These are phyloP conservation scores for Curvularia sp. DNA, from an alignment of 2,329 filamentous ascomycete genomes.

Conservation along the genomic window DNA sequence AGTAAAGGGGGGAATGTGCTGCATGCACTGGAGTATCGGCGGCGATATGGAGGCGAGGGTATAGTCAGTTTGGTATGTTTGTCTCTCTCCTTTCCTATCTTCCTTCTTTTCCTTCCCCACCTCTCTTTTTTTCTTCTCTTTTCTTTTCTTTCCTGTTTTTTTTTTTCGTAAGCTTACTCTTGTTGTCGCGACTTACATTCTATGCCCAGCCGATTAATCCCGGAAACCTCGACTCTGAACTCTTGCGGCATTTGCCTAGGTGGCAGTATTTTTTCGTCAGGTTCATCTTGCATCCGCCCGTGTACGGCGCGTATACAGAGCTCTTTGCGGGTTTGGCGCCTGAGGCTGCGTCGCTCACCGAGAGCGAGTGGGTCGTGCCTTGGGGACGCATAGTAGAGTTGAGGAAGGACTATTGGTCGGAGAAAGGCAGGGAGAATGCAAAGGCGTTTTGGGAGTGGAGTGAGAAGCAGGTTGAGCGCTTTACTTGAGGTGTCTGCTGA, in stretches of 20 bases:
- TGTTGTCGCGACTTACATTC: neutral
- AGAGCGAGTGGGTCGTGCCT: slow-evolving; percentile 55
- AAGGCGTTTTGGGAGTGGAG: slow-evolving; percentile 57
- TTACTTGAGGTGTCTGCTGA: slow-evolving; percentile 13
- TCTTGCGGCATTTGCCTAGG: slow-evolving; percentile 44
- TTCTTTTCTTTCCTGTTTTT: neutral
- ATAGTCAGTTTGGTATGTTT: slow-evolving; percentile 32
- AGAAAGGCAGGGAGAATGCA: slow-evolving; percentile 43
- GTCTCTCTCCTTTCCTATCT: neutral
- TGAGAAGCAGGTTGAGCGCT: slow-evolving; percentile 45
- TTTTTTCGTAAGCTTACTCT: too few species aligned
- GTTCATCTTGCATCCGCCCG: slow-evolving; percentile 20
- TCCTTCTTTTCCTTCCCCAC: neutral
- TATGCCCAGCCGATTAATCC: slow-evolving; percentile 46
- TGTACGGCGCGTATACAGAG: slow-evolving; percentile 38
- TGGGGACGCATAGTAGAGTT: slow-evolving; percentile 52
- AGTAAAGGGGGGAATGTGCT: slow-evolving; percentile 41
- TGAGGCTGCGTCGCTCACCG: slow-evolving; percentile 25
- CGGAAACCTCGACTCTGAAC: slow-evolving; percentile 43
- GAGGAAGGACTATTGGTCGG: slow-evolving; percentile 36
- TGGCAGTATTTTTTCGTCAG: slow-evolving; percentile 4
- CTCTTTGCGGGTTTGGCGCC: slow-evolving; percentile 34
- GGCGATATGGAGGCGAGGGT: slow-evolving; percentile 23
- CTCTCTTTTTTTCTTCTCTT: neutral
- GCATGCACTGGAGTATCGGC: slow-evolving; percentile 33